A percentile compares a stretch with the other conserved stretches of the same genome.
phyloP scores from a whole-genome alignment of 805 yeast species.

The Lachancea meyersii region DNA sequence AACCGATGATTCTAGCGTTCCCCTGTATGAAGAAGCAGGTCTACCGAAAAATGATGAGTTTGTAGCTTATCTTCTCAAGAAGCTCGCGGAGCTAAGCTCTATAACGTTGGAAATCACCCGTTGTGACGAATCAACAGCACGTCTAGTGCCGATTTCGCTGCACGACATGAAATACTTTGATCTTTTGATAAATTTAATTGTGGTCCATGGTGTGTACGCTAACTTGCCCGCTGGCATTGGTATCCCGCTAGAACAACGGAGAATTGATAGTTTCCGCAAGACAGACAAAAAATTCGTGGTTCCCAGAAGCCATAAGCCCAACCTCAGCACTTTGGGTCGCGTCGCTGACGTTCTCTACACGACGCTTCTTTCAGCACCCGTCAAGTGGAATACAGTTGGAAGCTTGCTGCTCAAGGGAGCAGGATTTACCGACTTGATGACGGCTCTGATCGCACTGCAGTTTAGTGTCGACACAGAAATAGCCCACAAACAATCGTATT shows the following conservation, averaged over 20 bases:
- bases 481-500: conserved; percentile 23
- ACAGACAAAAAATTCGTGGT: conserved; percentile 21
- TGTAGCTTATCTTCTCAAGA: conserved; percentile 13
- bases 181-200: conserved; percentile 53
- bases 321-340: conserved; percentile 10
- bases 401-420: conserved; percentile 54
- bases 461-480: conserved; percentile 26
- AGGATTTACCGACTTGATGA: conserved; percentile 55
- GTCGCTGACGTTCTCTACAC: conserved; percentile 20
- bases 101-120: conserved; percentile 1
- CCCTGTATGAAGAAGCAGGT: conserved; percentile 14
- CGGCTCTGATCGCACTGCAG: conserved; percentile 40
- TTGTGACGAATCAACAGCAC: conserved; percentile 16
- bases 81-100: conserved; percentile 13
- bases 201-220: conserved; percentile 67
- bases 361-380: conserved; percentile 17
- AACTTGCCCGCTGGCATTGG: conserved; percentile 52
- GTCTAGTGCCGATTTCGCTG: conserved; percentile 57
- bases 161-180: conserved; percentile 79
- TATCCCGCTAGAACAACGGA: conserved; percentile 56
- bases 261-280: conserved; percentile 44
- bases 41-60: conserved; percentile 18
- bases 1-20: neutral
- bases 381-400: conserved; percentile 25
- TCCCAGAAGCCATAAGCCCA: conserved; percentile 15